Evolutionary conservation across 1,284 basidiomycete species (phyloP), one percentile per base, ranked within the genome.

Genomic region (Fomitopsis betulina): DNA sequence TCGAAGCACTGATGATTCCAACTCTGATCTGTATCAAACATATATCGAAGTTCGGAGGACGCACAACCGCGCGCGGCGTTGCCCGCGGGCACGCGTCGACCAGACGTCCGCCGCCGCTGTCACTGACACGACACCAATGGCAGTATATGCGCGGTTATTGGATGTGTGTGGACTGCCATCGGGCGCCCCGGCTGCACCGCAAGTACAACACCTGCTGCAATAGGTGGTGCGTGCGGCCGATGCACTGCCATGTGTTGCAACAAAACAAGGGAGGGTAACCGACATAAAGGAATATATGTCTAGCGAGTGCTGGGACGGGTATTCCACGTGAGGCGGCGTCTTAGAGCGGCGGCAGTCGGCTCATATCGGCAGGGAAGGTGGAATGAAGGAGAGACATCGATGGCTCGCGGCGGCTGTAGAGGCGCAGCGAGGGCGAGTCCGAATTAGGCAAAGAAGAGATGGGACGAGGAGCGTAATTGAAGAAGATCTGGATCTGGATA

Each of bases 401-500:
- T 40, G 52, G 52, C 33, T 51, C n/a, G 49, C 49, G 49, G 49
- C 32, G 49, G 49, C 49, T 51, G 49, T 51, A 35, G 47, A 25
- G 47, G 21, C 45, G 45, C 21, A 27, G 47, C 32, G 42, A 45
- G 42, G 39, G 42, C 17, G 45, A 21, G 45, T 15, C 33, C 49
- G n/a, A 51, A 33, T 51, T 51, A 51, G 49, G 49, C 45, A 17
- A 25, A 30, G 42, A 45, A 47, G 25, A 19, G 32, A 35, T 51
- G 52, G 56, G 37, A 50, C 38, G 39, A 21, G 25, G 32, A 54
- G 58, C 32, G 23, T 56, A 49, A 54, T 39, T 40, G 33, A 33
- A 23, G 39, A 47, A 51, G 54, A 62, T 39, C 58, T 52, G 42
- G 55, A 59, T 58, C 54, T 58, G 32, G 50, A 56, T 57, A 61